These are phyloP conservation scores for Chaetomium cochliodes DNA, from an alignment of 495 filamentous ascomycete species.

Conservation along the genomic window DNA sequence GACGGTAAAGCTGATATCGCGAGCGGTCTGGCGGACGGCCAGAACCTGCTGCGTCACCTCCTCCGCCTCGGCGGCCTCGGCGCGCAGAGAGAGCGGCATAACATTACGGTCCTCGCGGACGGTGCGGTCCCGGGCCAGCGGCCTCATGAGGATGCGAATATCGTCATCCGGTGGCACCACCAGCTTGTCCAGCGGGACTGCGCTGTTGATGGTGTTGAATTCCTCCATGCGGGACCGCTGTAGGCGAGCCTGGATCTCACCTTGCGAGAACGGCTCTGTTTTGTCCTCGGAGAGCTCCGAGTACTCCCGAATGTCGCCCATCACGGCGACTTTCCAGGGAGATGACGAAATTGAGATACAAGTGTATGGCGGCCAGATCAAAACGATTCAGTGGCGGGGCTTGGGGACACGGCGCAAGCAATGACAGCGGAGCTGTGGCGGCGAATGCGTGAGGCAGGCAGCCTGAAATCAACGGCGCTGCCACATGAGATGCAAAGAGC, in stretches of 20 bases:
- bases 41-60: slow-evolving; percentile 47
- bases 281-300: slow-evolving; percentile 47
- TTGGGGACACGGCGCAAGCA: neutral
- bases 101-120: slow-evolving; percentile 50
- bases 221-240: slow-evolving; percentile 37
- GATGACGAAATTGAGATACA: neutral
- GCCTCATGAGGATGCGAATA: slow-evolving; percentile 50
- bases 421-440: neutral
- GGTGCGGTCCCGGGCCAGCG: slow-evolving; percentile 46
- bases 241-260: slow-evolving; percentile 43
- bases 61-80: slow-evolving; percentile 42
- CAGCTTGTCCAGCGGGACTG: slow-evolving; percentile 46
- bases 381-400: neutral
- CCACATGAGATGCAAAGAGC: slow-evolving; percentile 5
- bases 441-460: slow-evolving; percentile 7
- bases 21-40: slow-evolving; percentile 50
- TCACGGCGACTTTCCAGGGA: slow-evolving; percentile 34
- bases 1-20: slow-evolving; percentile 52
- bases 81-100: slow-evolving; percentile 45
- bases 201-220: slow-evolving; percentile 31
- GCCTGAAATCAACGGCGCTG: neutral
- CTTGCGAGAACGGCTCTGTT: slow-evolving; percentile 52
- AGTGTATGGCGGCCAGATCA: neutral
- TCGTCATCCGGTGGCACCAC: slow-evolving; percentile 44
- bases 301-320: slow-evolving; percentile 41